These are phyloP conservation scores for Nothophoma quercina DNA, from an alignment of 2,329 filamentous ascomycete genomes.

Conservation along the genomic window DNA sequence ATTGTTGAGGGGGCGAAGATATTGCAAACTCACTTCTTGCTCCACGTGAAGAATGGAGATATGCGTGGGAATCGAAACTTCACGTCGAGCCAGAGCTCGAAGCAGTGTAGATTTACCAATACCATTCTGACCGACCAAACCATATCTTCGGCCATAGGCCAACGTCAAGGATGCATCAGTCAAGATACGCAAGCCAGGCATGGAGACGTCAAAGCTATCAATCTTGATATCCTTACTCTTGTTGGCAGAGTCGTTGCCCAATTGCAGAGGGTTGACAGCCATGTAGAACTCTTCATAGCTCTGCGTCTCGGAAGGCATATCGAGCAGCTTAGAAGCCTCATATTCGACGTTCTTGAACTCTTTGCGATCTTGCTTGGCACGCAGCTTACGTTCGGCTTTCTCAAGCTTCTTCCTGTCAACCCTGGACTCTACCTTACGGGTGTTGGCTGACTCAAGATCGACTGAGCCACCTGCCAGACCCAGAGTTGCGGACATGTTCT, in stretches of 20 bases:
- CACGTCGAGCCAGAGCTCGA: slow-evolving; percentile 88
- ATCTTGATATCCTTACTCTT: slow-evolving; percentile 99
- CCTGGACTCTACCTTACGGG: slow-evolving; percentile 93
- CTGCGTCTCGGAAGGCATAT: slow-evolving; percentile 81
- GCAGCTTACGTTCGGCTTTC: slow-evolving; percentile 97
- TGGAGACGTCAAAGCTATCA: slow-evolving; percentile 93
- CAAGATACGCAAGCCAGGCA: slow-evolving; percentile 86
- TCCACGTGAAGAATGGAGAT: slow-evolving; percentile 99
- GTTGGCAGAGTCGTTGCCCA: slow-evolving; percentile 70
- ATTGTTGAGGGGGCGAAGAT: not conserved
- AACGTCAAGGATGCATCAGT: slow-evolving; percentile 90
- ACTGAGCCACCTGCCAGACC: slow-evolving; percentile 84
- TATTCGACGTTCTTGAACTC: slow-evolving; percentile 98
- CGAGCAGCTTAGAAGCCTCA: slow-evolving; percentile 88
- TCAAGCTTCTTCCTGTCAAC: slow-evolving; percentile 99
- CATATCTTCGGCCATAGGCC: slow-evolving; percentile 91
- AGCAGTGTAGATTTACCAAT: slow-evolving; percentile 87
- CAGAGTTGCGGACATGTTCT: slow-evolving; percentile 95
- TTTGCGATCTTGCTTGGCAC: slow-evolving; percentile 98
- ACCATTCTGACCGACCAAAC: slow-evolving; percentile 98
- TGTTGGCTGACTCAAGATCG: slow-evolving; percentile 91
- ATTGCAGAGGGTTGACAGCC: slow-evolving; percentile 94
- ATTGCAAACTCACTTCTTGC: slow-evolving; percentile 75
- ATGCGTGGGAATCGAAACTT: slow-evolving; percentile 92
- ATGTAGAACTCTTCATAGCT: slow-evolving; percentile 99